Base-by-base conservation (phyloP, 441 rosid species). In the Francoa sonchifolia region DNA sequence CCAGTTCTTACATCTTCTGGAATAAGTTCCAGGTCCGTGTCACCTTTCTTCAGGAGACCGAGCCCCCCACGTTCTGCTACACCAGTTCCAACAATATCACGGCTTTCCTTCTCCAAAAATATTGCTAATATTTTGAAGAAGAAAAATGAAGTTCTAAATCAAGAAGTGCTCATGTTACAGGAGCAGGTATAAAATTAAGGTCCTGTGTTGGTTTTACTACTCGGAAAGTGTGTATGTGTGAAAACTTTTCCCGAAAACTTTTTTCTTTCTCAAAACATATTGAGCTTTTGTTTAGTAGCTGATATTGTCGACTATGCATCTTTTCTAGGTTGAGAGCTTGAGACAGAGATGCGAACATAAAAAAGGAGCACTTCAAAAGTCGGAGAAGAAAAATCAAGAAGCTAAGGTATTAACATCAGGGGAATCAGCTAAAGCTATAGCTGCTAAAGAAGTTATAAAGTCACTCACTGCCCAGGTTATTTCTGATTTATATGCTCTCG, bases 51-150 rank as follows among this genome's bases (percentile, higher is more conserved):
- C 12, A 74, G 90, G 71, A 86, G 78, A 61, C 73, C 95, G 35
- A 86, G 99, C 49, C 97, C 99, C 19, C 95, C 97, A 36, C 90
- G 95, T 44, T 92, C 88, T 43, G 86, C 85, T 13, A 92, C 99
- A 20, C 97, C 97, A 32, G 73, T 92, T 54, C 95, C 95, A 44
- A 80, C 86, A 5, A 68, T 77, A 7, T 62, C 79, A 5, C 95
- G 97, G 36, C 82, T 92, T 51, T 74, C 73, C 11, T 86, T 86
- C 38, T 83, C 95, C 6, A 81, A 79, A 59, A 83, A 77, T 59
- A 61, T 81, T 39, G 50, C 77, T 7, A 94, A 83, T 63, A 77
- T 96, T 63, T 66, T 87, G 74, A 92, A 81, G 82, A 92, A 87
- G 65, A 87, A 94, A 29, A 92, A 87, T 60, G 95, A 81, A 46